Percentiles rank a stretch among this genome's conserved stretches.
Conservation (phyloP, 345 rosid species). For the Fremontodendron californicum region DNA sequence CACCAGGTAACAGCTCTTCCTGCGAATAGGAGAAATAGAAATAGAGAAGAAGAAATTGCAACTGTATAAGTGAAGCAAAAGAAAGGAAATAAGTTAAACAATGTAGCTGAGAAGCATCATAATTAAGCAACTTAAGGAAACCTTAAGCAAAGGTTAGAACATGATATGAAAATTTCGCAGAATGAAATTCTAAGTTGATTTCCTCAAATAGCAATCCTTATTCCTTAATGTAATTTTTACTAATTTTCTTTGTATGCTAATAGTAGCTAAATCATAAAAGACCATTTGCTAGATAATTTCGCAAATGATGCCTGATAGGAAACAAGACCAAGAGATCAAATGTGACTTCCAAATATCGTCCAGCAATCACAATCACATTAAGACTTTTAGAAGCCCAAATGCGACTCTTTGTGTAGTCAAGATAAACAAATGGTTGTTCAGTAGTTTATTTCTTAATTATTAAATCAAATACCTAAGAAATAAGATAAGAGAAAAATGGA, state of each 20-base stretch:
- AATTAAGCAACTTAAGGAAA: neutral
- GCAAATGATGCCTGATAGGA: too few species aligned
- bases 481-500: too few species aligned
- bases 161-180: neutral
- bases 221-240: neutral
- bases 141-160: neutral
- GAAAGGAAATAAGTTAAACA: neutral
- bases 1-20: constrained; percentile 94
- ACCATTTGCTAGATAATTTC: too few species aligned
- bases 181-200: neutral
- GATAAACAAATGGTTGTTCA: too few species aligned
- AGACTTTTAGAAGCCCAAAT: too few species aligned
- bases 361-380: too few species aligned
- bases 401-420: too few species aligned
- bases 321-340: too few species aligned
- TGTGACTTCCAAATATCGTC: too few species aligned
- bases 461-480: too few species aligned
- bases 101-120: neutral
- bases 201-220: neutral
- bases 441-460: too few species aligned
- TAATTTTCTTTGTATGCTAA: neutral
- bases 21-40: constrained; percentile 24
- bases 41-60: neutral
- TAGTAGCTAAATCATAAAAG: neutral
- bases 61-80: neutral